Conservation (phyloP, 306 rosid genomes). For the Mimosa bimucronata region DNA sequence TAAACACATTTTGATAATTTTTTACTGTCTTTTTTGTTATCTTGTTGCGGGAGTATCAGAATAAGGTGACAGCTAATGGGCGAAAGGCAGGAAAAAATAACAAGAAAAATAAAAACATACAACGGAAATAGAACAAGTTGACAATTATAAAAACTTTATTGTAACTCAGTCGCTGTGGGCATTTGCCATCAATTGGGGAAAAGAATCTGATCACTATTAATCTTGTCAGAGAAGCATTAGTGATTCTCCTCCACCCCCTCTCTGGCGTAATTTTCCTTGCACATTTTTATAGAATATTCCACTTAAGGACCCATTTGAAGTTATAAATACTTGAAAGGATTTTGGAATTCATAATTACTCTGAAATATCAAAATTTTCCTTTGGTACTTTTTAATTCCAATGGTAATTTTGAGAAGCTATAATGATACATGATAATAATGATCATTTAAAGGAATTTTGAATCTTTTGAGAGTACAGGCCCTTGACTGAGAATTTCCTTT, state of each 20-base stretch:
- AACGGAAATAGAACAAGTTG: conserved; percentile 18
- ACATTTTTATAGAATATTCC: neutral
- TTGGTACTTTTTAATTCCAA: neutral
- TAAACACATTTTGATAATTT: conserved; percentile 2
- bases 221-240: conserved; percentile 2
- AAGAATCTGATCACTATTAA: neutral
- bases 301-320: neutral
- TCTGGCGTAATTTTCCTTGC: conserved; percentile 15
- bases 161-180: neutral
- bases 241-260: neutral
- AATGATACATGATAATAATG: neutral
- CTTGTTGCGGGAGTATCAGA: conserved; percentile 18
- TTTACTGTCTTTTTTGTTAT: neutral
- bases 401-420: neutral
- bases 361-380: neutral
- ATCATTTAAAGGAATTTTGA: neutral
- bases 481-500: neutral
- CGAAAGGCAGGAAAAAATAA: neutral
- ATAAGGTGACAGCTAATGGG: conserved; percentile 22
- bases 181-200: conserved; percentile 20
- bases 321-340: neutral
- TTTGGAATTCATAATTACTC: neutral
- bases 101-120: neutral
- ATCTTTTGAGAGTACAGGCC: neutral
- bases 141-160: conserved; percentile 3